phyloP scores from a whole-genome alignment of 1,284 basidiomycete genomes.

The Trichosporon coremiiforme region DNA sequence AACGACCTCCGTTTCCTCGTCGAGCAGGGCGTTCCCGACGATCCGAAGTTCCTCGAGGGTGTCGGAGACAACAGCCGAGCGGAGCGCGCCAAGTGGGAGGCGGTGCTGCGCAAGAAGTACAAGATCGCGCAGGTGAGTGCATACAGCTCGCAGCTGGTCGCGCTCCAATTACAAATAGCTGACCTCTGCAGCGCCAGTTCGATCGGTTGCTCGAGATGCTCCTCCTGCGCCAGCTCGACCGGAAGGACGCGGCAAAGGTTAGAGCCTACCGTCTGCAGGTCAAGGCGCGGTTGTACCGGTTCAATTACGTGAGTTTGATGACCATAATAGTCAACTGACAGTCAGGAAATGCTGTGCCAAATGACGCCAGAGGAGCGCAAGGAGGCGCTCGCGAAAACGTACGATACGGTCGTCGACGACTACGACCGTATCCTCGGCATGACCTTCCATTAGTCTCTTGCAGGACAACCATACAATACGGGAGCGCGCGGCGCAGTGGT shows the following conservation, averaged over 20 bases:
- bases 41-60: conserved; percentile 43
- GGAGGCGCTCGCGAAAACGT: conserved; percentile 90
- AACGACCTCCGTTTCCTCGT: conserved; percentile 80
- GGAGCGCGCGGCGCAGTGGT: neutral
- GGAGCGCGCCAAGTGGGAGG: conserved; percentile 65
- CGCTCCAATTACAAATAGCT: neutral
- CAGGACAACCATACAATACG: neutral
- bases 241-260: conserved; percentile 62
- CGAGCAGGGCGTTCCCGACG: conserved; percentile 41
- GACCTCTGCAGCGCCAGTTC: conserved; percentile 75
- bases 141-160: neutral
- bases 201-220: conserved; percentile 90
- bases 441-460: conserved; percentile 42
- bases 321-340: conserved; percentile 20
- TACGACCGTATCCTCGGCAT: conserved; percentile 76
- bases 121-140: conserved; percentile 81
- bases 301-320: conserved; percentile 75
- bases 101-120: conserved; percentile 73
- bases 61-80: conserved; percentile 42
- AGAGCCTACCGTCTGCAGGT: conserved; percentile 76
- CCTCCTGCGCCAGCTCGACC: conserved; percentile 71
- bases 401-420: conserved; percentile 80
- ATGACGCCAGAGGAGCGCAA: conserved; percentile 81
- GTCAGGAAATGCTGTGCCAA: conserved; percentile 80
- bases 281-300: conserved; percentile 89